Base-by-base conservation (phyloP, 73 alveolate species). In the Paraurostyla sp. region DNA sequence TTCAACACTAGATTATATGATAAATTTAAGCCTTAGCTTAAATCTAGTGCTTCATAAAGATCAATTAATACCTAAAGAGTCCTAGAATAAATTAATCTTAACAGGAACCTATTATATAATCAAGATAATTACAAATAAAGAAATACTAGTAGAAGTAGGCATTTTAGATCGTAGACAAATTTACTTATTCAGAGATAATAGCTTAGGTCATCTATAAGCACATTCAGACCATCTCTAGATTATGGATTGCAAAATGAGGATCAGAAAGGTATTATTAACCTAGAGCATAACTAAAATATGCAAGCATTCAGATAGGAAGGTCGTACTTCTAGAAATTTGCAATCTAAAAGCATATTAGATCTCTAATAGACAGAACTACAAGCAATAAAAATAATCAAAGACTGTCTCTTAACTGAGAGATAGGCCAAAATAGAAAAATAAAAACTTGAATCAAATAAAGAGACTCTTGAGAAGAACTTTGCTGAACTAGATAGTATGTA, bases 1-100 rank as follows among this genome's bases (percentile, higher is more conserved):
- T 65, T 65, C 41, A 65, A 65, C 9, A 65, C 82, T 11, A 65
- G 82, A 22, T 38, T 65, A 40, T 65, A 65, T 40, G 82, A 65
- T 40, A 33, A 30, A 33, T 38, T 7, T 25, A 33, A 35, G 13
- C 40, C 40, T 38, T 38, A 32, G 0, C 40, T 15, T 16, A 40
- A 4, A 23, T 6, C 13, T 6, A 13, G 36, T 52, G 13, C 11
- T 18, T 65, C 82, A 9, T 0, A 18, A 32, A n/a, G 2, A 6
- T n/a, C 30, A 36, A 1, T 4, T 0, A 35, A 65, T 2, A 56
- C 82, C 6, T n/a, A 15, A 18, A 30, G 16, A 16, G 25, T 65
- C 1, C 35, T 65, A 11, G 82, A 65, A 36, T 38, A 65, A 38
- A 2, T 65, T 13, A 38, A 56, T 2, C 82, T 65, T 13, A 32